Evolutionary conservation across 108 stramenopile genomes (phyloP).

Genomic region (Pseudonitzschia multistriata): DNA sequence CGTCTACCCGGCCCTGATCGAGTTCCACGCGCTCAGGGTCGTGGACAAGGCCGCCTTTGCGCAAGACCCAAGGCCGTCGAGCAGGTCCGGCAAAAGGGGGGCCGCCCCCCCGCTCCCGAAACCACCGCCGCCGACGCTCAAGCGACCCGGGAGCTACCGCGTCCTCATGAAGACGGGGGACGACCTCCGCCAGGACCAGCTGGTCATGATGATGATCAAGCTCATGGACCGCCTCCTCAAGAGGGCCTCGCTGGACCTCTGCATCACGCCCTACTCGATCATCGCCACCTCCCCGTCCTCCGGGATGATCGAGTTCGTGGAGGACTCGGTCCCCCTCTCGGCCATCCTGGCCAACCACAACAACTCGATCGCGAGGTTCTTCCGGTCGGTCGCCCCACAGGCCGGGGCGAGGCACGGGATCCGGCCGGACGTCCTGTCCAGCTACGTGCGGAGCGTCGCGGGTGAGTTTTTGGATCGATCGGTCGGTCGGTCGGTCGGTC

Average conservation of each 20-base stretch:
- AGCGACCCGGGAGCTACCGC: constrained; percentile 47
- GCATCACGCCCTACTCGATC: constrained; percentile 68
- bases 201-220: constrained; percentile 95
- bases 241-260: constrained; percentile 93
- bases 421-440: constrained; percentile 81
- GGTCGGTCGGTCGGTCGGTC: too few relatives aligned
- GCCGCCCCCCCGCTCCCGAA: background rate
- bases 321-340: constrained; percentile 84
- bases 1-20: constrained; percentile 93
- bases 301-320: constrained; percentile 98
- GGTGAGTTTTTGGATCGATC: constrained; percentile 75
- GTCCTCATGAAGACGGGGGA: constrained; percentile 99
- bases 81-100: background rate
- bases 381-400: constrained; percentile 64
- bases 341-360: constrained; percentile 85
- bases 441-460: constrained; percentile 94
- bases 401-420: constrained; percentile 71
- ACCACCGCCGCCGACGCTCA: too few relatives aligned
- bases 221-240: constrained; percentile 97
- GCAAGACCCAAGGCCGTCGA: background rate
- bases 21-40: constrained; percentile 71
- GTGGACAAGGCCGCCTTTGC: constrained; percentile 30
- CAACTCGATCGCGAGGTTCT: constrained; percentile 75
- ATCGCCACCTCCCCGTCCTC: constrained; percentile 89
- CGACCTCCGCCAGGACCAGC: constrained; percentile 98